phyloP scores from a whole-genome alignment of 768 basidiomycete genomes.

The Lentinus brumalis region DNA sequence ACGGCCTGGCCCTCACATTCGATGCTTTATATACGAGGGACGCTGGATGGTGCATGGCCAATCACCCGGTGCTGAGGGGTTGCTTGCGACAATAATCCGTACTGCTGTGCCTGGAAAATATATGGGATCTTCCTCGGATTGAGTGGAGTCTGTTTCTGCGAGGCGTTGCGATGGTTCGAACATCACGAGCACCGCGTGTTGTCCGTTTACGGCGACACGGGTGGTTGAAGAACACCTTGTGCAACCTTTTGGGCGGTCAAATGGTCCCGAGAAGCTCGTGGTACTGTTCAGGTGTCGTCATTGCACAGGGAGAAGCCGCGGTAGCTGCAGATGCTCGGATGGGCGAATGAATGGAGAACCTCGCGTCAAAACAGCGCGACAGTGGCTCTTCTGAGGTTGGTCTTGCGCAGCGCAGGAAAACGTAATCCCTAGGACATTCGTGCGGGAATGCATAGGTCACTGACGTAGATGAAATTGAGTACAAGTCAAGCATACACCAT shows the following conservation, averaged over 20 bases:
- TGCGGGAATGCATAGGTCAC: constrained; percentile 6
- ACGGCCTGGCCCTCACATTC: not conserved
- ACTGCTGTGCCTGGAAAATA: constrained; percentile 6
- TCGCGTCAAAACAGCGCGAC: not conserved
- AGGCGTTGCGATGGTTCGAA: not conserved
- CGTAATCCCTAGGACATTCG: constrained; percentile 3
- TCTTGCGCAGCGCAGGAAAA: not conserved
- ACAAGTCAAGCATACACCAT: constrained; percentile 11
- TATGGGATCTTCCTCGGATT: constrained; percentile 13
- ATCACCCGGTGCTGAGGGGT: not conserved
- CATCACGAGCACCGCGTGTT: constrained; percentile 1
- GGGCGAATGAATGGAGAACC: not conserved
- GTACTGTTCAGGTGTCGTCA: not conserved
- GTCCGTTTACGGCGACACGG: not conserved
- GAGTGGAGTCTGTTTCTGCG: not conserved
- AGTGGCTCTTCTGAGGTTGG: not conserved
- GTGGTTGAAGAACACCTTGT: not conserved
- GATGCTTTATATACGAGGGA: constrained; percentile 1
- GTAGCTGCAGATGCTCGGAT: not conserved
- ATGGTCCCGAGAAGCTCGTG: not conserved
- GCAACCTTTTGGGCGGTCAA: not conserved
- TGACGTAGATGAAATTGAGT: constrained; percentile 1
- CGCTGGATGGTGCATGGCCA: not conserved
- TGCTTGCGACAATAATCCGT: constrained; percentile 14
- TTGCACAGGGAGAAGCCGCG: not conserved